phyloP scores from a whole-genome alignment of 2,329 filamentous ascomycete genomes.

The Aspergillus fijiensis region DNA sequence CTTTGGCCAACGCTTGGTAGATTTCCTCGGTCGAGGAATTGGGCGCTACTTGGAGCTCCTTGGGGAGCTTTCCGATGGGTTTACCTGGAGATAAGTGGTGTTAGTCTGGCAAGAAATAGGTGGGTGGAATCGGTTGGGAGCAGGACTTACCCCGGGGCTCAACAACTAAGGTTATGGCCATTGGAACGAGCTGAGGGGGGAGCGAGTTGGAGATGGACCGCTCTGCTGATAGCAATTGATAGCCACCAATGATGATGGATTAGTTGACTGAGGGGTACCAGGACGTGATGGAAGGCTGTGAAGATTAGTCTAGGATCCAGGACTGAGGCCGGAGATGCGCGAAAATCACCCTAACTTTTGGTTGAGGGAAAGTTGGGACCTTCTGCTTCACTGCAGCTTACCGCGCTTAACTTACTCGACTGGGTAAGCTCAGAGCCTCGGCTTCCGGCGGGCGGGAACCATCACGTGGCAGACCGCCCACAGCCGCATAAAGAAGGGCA shows the following conservation, averaged over 20 bases:
- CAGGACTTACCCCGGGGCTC: slow-evolving; percentile 43
- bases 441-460: neutral
- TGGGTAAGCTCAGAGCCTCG: neutral
- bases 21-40: slow-evolving; percentile 56
- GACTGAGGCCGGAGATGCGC: too few species aligned
- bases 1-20: slow-evolving; percentile 56
- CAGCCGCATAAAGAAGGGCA: neutral
- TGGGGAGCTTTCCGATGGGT: slow-evolving; percentile 61
- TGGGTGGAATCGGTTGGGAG: neutral
- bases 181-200: slow-evolving; percentile 14
- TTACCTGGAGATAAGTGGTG: slow-evolving; percentile 49
- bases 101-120: slow-evolving; percentile 9
- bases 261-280: neutral
- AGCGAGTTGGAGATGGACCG: neutral
- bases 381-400: neutral
- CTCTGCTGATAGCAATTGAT: neutral
- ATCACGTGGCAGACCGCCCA: slow-evolving; percentile 6
- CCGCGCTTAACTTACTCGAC: neutral
- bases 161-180: slow-evolving; percentile 43
- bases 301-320: neutral
- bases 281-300: neutral
- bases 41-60: slow-evolving; percentile 53
- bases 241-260: neutral
- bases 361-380: neutral
- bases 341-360: neutral